Conservation (phyloP, 2,329 filamentous ascomycete species). For the Botrytis galanthina region DNA sequence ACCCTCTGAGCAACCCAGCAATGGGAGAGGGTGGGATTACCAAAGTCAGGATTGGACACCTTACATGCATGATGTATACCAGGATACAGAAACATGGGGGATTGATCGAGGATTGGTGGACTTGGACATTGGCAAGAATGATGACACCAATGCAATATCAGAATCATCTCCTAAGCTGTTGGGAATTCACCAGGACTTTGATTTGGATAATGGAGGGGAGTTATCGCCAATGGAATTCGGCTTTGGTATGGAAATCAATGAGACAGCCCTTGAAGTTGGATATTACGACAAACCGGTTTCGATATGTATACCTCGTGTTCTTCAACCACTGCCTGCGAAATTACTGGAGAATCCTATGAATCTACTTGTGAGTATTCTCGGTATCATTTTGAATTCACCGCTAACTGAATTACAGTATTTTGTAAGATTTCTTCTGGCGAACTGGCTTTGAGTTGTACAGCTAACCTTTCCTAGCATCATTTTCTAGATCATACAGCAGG, state of each 20-base stretch:
- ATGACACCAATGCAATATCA: constrained; percentile 66
- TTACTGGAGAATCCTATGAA: constrained; percentile 76
- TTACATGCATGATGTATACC: constrained; percentile 26
- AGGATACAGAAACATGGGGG: constrained; percentile 58
- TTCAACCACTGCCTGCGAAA: constrained; percentile 49
- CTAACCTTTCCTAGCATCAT: constrained; percentile 45
- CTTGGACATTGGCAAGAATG: constrained; percentile 66
- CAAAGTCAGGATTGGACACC: constrained; percentile 15
- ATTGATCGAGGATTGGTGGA: constrained; percentile 70
- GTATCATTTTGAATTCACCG: background rate
- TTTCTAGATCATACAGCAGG: constrained; percentile 78
- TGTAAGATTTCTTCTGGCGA: constrained; percentile 37
- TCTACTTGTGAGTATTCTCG: constrained; percentile 48
- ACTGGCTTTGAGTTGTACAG: constrained; percentile 2
- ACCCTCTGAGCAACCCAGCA: background rate
- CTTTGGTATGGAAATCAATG: constrained; percentile 47
- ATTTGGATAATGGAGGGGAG: constrained; percentile 27
- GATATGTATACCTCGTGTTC: constrained; percentile 52
- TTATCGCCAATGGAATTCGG: constrained; percentile 46
- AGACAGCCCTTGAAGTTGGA: constrained; percentile 56
- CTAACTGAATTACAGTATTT: constrained; percentile 45
- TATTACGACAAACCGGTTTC: constrained; percentile 70
- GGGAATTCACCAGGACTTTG: constrained; percentile 36
- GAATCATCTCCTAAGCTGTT: constrained; percentile 42
- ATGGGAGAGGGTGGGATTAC: constrained; percentile 18